Base-by-base conservation (phyloP, 148 eudicot species). In the Amaranthus palmeri region DNA sequence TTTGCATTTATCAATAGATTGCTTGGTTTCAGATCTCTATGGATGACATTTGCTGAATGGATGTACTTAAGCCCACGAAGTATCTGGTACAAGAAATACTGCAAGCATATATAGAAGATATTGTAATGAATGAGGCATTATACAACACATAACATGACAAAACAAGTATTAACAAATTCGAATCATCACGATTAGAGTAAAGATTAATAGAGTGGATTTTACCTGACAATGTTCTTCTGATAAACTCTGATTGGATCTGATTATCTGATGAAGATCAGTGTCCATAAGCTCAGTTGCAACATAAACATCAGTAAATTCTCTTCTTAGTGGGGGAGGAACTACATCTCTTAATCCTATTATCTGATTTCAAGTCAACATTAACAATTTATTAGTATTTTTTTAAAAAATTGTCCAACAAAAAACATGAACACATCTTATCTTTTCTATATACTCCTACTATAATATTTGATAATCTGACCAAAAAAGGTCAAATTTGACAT, bases 161-260 rank as follows among this genome's bases (percentile, higher is more conserved):
- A 25, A 25, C 36, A n/a, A n/a, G n/a, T n/a, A n/a, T n/a, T n/a
- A n/a, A n/a, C n/a, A 66, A 54, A 49, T 59, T 54, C 68, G 77
- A 70, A 54, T 54, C 14, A 42, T 50, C 58, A 18, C n/a, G 15
- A 50, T 7, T 11, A 59, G n/a, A 25, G 67, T 8, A 25, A 25
- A 25, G 36, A 25, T 25, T 25, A 25, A 2, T 25, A 25, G 36
- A 25, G 36, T 25, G 36, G 36, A 15, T 14, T 56, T 68, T 84
- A 95, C 98, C 93, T 95, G 98, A 74, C 86, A 89, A 68, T 95
- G 99, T 72, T 95, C 99, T 76, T 92, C 96, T 2, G 99, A 92
- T 71, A 95, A 85, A 73, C 62, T 72, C 68, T 95, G 99, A 73
- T 87, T 87, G 13, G 99, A 95, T 65, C 90, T 81, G 61, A 95